phyloP scores from a whole-genome alignment of 305 asterid genomes.

The Stenogyne calaminthoides region DNA sequence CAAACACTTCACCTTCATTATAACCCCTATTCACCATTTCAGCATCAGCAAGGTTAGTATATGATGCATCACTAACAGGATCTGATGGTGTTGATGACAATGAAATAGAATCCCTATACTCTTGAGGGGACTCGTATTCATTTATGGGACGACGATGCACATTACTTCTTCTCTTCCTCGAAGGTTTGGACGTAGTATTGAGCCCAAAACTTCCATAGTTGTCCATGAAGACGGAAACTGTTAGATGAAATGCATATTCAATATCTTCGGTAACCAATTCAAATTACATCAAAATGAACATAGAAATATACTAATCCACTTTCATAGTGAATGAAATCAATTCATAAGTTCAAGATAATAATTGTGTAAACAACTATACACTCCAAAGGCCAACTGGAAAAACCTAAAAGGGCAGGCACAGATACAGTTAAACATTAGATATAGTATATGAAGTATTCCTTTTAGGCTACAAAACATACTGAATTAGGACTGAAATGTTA shows the following conservation, averaged over 20 bases:
- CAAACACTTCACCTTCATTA: constrained; percentile 35
- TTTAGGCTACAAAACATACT: constrained; percentile 1
- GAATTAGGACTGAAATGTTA: not conserved
- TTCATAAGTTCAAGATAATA: not conserved
- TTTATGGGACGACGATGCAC: constrained; percentile 53
- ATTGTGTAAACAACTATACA: not conserved
- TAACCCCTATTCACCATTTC: constrained; percentile 33
- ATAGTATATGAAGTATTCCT: not conserved
- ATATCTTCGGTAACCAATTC: constrained; percentile 14
- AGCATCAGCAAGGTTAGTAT: constrained; percentile 39
- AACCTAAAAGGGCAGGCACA: not conserved
- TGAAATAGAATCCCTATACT: constrained; percentile 49
- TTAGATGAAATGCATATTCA: constrained; percentile 17
- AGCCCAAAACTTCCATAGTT: constrained; percentile 40
- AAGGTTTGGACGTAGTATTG: constrained; percentile 34
- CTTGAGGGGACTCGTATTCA: constrained; percentile 52
- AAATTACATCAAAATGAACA: constrained; percentile 15
- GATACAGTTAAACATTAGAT: not conserved
- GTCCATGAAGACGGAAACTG: constrained; percentile 44
- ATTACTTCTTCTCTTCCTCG: constrained; percentile 61
- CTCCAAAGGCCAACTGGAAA: not conserved
- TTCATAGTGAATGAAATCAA: not conserved
- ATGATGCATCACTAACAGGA: constrained; percentile 47
- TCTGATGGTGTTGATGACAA: constrained; percentile 59
- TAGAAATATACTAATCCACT: not conserved